Evolutionary conservation across 2,329 filamentous ascomycete species (phyloP), one percentile per base, ranked within the genome.

Genomic region (Cercospora citrullina): DNA sequence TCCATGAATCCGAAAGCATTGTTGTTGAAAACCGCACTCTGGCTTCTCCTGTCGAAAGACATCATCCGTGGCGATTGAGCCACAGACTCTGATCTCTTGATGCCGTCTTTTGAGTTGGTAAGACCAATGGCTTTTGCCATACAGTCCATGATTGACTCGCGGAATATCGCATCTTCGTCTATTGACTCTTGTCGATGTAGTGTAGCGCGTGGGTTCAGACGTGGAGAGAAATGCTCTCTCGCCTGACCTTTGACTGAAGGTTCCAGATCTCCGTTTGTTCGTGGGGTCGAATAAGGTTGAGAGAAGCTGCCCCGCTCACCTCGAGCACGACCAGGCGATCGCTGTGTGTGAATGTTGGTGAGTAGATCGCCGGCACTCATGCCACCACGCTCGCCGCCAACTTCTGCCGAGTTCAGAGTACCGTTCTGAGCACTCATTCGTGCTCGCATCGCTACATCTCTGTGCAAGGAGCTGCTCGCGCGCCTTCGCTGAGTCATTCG

Each of bases 111-210:
- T 3, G 85, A 86, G 33, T 89, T 88, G 21, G 89, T 91, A 65
- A 99, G 82, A 0, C 95, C 95, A 68, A 99, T 91, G 0, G 93
- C 91, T 77, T 94, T 97, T 80, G 97, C 94, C 82, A 99, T 96
- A 77, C 95, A 98, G 73, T 97, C 93, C 23, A 98, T 82, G 16
- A 99, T 93, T 0, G 93, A 96, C 67, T 93, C 90, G 48, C 96
- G 87, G 79, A 99, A 98, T 6, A 96, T 80, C 58, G 90, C 88
- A 74, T 97, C 94, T 77, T 98, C 95, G 72, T 97, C 92, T 7
- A 93, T 82, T 0, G 91, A 91, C 65, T 97, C 93, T 72, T 94
- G 89, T 5, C 90, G 87, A 74, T 93, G 90, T 55, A 88, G 80
- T 2, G 78, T 79, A 31, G 78, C 78, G 10, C 77, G 79, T 68